These are phyloP conservation scores for Mimosa pudica DNA, from an alignment of 306 rosid species.

Conservation along the genomic window DNA sequence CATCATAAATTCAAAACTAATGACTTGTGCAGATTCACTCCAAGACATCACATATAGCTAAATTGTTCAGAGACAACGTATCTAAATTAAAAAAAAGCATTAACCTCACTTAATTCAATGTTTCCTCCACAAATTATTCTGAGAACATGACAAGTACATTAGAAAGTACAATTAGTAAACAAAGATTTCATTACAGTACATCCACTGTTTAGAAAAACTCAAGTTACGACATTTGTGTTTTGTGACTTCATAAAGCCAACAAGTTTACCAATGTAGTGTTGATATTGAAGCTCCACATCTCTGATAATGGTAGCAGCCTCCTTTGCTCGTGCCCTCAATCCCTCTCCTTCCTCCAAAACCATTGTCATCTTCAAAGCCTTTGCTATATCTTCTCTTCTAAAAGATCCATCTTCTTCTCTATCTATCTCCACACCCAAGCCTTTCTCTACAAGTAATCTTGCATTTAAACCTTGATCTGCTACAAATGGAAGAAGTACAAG, in stretches of 20 bases:
- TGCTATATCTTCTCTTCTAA: slow-evolving; percentile 34
- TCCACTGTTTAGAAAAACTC: no score
- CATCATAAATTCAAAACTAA: no score
- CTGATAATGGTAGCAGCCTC: background rate
- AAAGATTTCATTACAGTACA: no score
- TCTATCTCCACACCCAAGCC: slow-evolving; percentile 30
- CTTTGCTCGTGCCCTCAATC: background rate
- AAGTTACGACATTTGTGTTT: no score
- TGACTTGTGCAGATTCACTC: no score
- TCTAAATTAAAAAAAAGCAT: no score
- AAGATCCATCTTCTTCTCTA: slow-evolving; percentile 36
- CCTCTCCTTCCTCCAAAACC: slow-evolving; percentile 10
- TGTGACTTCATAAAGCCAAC: background rate
- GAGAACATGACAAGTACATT: no score
- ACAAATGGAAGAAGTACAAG: background rate
- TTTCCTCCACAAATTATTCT: no score
- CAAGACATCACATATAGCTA: no score
- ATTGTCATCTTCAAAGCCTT: background rate
- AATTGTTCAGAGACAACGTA: no score
- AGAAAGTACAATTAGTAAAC: no score
- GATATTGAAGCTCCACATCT: background rate
- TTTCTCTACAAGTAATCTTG: background rate
- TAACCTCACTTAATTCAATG: no score
- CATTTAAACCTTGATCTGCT: background rate
- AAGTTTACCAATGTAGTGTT: background rate